Base-by-base conservation (phyloP, 257 asterid genomes). In the Solanum sejunctum region DNA sequence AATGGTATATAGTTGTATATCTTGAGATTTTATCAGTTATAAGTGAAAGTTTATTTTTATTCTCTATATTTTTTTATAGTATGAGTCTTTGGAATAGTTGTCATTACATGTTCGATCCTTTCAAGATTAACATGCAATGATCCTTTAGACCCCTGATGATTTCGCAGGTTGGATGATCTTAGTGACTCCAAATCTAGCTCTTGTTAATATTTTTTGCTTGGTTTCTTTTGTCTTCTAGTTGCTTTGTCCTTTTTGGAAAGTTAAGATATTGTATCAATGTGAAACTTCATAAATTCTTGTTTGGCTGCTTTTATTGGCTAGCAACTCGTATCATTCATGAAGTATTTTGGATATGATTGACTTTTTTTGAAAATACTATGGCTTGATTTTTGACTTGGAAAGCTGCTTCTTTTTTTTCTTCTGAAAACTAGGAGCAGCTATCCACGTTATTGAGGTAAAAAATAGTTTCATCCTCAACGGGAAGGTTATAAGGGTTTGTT, bases 381-480 rank as follows among this genome's bases (percentile, higher is more conserved):
- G 26, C 10, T 52, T 78, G 83, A 26, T 17, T 78, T 75, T 52
- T 78, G 26, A 78, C 64, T 52, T 78, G 49, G 63, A 78, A 78
- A 23, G 23, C 6, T 51, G 8, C 61, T 77, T 77, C 18, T 8
- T 41, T 77, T 47, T 75, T 23, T 16, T 75, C 26, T 77, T 60
- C 26, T 51, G 23, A 75, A 75, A 73, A 7, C 47, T 67, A 85
- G 82, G 75, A 85, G 13, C 90, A 93, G 95, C 95, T 84, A 12
- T 52, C 26, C 57, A 49, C 60, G 97, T 92, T 55, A 77, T 90
- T 57, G 71, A 86, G 36, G 21, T 78, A 85, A 88, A 91, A 72
- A 93, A 90, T 56, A 90, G 88, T 86, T 84, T 90, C 49, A 55
- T 43, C 43, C 71, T 93, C 80, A 92, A 84, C 91, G 97, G 94